Evolutionary conservation across 352 stramenopile species (phyloP).

Genomic region (Globisporangium camurandrum): DNA sequence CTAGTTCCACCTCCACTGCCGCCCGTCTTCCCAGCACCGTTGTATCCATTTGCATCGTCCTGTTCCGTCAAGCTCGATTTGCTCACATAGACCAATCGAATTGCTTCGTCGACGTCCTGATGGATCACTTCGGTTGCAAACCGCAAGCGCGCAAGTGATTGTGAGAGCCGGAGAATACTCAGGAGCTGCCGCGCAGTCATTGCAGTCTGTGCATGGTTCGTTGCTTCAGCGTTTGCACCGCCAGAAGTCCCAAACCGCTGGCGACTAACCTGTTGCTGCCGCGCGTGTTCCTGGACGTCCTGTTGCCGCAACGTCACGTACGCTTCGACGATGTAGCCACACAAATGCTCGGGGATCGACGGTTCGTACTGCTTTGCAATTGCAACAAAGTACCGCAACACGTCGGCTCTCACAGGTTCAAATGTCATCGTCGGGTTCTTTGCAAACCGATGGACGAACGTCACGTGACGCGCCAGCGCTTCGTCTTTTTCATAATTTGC

Average conservation of each 20-base stretch:
- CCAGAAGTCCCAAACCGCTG: slow-evolving; percentile 21
- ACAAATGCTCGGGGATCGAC: slow-evolving; percentile 89
- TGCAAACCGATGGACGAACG: slow-evolving; percentile 87
- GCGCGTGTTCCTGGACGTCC: slow-evolving; percentile 77
- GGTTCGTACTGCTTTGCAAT: slow-evolving; percentile 85
- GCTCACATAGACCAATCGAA: slow-evolving; percentile 95
- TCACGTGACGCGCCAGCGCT: slow-evolving; percentile 89
- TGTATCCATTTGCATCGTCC: slow-evolving; percentile 44
- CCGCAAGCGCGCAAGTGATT: slow-evolving; percentile 94
- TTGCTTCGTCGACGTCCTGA: slow-evolving; percentile 97
- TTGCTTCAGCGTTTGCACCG: no score
- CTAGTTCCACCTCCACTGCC: slow-evolving; percentile 11
- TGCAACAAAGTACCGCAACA: slow-evolving; percentile 87
- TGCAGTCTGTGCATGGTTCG: slow-evolving; percentile 91
- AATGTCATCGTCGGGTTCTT: slow-evolving; percentile 90
- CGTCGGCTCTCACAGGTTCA: slow-evolving; percentile 85
- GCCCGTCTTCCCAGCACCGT: slow-evolving; percentile 11
- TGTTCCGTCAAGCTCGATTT: slow-evolving; percentile 93
- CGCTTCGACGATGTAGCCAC: slow-evolving; percentile 97
- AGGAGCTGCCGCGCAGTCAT: slow-evolving; percentile 99
- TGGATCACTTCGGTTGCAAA: slow-evolving; percentile 94
- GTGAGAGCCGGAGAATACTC: slow-evolving; percentile 96
- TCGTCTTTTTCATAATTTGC: slow-evolving; percentile 91
- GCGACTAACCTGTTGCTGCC: slow-evolving; percentile 50
- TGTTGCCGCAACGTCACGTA: slow-evolving; percentile 96